These are phyloP conservation scores for Blastocladiella emersonii DNA, from an alignment of 371 early-diverging fungal genomes.

Conservation along the genomic window DNA sequence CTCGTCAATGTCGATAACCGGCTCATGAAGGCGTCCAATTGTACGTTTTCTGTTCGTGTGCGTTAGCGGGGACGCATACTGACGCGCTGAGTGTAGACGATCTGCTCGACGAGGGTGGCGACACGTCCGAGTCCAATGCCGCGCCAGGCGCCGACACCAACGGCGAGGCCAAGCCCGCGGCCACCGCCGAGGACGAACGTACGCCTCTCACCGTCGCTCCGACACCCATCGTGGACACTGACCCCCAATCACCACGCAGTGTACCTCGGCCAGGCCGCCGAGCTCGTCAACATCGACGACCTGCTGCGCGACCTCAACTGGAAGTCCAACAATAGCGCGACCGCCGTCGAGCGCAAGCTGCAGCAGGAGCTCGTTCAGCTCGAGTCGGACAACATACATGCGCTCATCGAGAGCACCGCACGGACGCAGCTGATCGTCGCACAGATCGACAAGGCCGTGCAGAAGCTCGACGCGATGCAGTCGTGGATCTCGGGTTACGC, in stretches of 20 bases:
- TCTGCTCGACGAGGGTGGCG: no score
- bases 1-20: neutral
- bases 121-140: no score
- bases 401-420: neutral
- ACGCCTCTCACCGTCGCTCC: no score
- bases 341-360: neutral
- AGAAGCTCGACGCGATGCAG: neutral
- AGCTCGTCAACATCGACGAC: constrained; percentile 1
- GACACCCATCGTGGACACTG: no score
- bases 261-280: neutral
- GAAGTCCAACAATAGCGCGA: neutral
- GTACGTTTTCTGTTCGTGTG: neutral
- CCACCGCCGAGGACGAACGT: no score
- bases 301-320: neutral
- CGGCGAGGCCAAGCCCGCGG: no score
- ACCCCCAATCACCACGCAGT: no score
- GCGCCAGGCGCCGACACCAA: no score
- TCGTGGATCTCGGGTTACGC: neutral
- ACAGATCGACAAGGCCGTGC: neutral
- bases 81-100: no score
- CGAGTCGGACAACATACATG: neutral
- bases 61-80: neutral
- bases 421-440: neutral
- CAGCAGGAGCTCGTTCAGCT: neutral
- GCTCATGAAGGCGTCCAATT: constrained; percentile 1